These are phyloP conservation scores for Lecanicillium sp. DNA, from an alignment of 2,329 filamentous ascomycete genomes.

Conservation along the genomic window DNA sequence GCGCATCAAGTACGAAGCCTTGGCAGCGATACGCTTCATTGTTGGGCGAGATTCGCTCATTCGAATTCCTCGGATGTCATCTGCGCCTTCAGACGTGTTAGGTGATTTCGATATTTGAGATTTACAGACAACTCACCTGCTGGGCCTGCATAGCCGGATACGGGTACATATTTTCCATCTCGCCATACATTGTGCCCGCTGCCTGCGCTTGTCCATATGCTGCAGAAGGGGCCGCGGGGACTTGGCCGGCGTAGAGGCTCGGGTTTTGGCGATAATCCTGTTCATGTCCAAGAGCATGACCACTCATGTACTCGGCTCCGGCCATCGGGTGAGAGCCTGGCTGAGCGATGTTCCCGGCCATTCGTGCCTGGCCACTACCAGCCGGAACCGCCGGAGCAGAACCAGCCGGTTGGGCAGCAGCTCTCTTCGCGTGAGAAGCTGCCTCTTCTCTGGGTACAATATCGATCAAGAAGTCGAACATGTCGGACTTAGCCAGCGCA, in stretches of 20 bases:
- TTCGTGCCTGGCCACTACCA: conserved; percentile 44
- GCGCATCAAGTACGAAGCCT: too few relatives aligned
- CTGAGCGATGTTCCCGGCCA: conserved; percentile 44
- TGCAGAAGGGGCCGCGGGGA: conserved; percentile 64
- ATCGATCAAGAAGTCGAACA: conserved; percentile 99
- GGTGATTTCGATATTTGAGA: neutral
- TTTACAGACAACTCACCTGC: conserved; percentile 55
- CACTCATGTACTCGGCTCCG: conserved; percentile 56
- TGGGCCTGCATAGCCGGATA: conserved; percentile 77
- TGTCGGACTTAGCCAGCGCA: conserved; percentile 92
- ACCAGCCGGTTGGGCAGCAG: conserved; percentile 43
- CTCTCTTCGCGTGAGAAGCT: conserved; percentile 74
- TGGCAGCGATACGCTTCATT: neutral
- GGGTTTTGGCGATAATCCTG: conserved; percentile 75
- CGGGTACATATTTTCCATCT: conserved; percentile 78
- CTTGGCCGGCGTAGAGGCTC: conserved; percentile 75
- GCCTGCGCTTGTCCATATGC: conserved; percentile 73
- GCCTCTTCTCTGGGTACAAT: conserved; percentile 97
- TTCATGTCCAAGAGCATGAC: conserved; percentile 60
- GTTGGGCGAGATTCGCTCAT: conserved; percentile 18
- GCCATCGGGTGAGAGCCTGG: conserved; percentile 53
- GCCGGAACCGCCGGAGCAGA: conserved; percentile 38
- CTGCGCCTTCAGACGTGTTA: conserved; percentile 29
- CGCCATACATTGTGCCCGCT: conserved; percentile 63
- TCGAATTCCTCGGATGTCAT: conserved; percentile 44